Base-by-base conservation (phyloP, 1,284 basidiomycete species). In the Trametes versicolor region DNA sequence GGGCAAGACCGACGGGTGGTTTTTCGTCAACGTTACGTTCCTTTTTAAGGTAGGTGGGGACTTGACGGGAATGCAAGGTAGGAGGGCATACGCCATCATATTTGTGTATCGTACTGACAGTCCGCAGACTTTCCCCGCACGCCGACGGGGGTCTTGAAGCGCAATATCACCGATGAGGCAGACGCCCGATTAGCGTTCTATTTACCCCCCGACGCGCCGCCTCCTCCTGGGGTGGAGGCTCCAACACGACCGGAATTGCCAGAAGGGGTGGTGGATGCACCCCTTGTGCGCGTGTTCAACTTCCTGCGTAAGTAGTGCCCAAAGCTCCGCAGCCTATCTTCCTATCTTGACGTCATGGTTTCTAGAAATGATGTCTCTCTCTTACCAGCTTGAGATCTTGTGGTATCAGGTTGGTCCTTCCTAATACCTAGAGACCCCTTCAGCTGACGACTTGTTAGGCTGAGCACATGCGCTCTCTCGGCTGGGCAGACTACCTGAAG, bases 331-430 rank as follows among this genome's bases (percentile, higher is more conserved):
- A 55, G 50, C 51, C 32, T 21, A n/a, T 58, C 6, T 19, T 27
- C 51, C 32, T 21, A n/a, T 58, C 6, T 19, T 27, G 4, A 49
- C 29, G 51, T 43, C 45, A 29, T 52, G 15, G n/a, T 1, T 19
- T 23, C 15, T 51, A 95, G 93, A 95, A 75, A 91, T 92, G 82
- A 92, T 95, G 86, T 92, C 92, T 1, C 77, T 95, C 62, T 91
- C 92, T 2, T 95, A 95, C 76, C 92, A 94, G 73, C 82, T 95
- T 12, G 94, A 93, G 76, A 92, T 94, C 68, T 75, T 95, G 50
- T 90, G 89, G 82, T 91, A 88, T 72, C 92, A 94, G 79, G 91
- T 90, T 68, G 34, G 79, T 50, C n/a, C 50, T 19, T 47, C 9
- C 25, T 51, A n/a, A 39, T 13, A 21, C 12, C 19, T 45, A 17